Evolutionary conservation across 2,329 filamentous ascomycete genomes (phyloP).

Genomic region (Arthrobotrys entomopaga): DNA sequence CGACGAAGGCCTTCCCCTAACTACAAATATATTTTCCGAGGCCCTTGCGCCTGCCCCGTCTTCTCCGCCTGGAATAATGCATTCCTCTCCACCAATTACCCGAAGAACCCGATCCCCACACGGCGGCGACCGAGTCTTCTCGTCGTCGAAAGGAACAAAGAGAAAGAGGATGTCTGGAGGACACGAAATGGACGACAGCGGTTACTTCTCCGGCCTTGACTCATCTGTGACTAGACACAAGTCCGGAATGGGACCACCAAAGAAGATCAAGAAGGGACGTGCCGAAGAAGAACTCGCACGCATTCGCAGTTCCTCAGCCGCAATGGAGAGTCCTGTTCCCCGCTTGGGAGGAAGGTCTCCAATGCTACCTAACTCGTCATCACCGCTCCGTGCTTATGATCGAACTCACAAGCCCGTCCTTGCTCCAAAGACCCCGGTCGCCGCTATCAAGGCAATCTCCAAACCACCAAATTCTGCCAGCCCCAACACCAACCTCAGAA

Average conservation of each 20-base stretch:
- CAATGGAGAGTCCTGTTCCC: conserved; percentile 83
- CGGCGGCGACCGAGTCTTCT: conserved; percentile 68
- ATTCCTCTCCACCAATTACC: conserved; percentile 88
- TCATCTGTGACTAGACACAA: conserved; percentile 84
- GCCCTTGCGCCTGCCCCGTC: conserved; percentile 62
- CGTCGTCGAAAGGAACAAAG: conserved; percentile 64
- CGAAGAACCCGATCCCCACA: conserved; percentile 76
- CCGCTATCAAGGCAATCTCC: conserved; percentile 64
- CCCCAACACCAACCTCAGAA: conserved; percentile 88
- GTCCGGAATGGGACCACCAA: conserved; percentile 82
- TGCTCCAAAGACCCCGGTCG: conserved; percentile 80
- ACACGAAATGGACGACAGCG: conserved; percentile 80
- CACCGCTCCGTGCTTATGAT: conserved; percentile 72
- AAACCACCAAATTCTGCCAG: conserved; percentile 80
- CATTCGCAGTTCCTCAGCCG: conserved; percentile 78
- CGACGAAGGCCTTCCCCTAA: conserved; percentile 61
- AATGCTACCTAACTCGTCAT: conserved; percentile 68
- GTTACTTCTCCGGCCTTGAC: conserved; percentile 95
- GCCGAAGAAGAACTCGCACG: conserved; percentile 96
- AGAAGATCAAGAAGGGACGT: conserved; percentile 83
- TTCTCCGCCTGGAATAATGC: conserved; percentile 76
- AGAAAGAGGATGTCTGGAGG: conserved; percentile 74
- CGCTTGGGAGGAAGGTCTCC: conserved; percentile 49
- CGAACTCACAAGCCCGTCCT: conserved; percentile 68
- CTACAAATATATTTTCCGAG: conserved; percentile 66